Evolutionary conservation across 2,329 filamentous ascomycete species (phyloP), one percentile per base, ranked within the genome.

Genomic region (Pseudopyricularia javanii): DNA sequence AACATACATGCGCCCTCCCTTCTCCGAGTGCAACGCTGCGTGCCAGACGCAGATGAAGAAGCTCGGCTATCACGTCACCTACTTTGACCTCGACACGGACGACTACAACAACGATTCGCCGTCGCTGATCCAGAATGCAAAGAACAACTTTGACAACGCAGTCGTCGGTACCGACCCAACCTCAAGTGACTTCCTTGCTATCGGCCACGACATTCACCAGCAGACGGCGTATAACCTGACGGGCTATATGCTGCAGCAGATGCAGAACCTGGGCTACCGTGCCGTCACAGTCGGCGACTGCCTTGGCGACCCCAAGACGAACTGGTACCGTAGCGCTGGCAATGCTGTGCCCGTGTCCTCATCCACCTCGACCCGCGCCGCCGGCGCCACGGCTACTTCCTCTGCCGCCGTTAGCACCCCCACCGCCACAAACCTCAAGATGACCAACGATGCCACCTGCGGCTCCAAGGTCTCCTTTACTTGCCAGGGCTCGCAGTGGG

Each of bases 221-320:
- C 67, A 71, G 62, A 74, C 72, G 7, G 72, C 68, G 3, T 59
- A 68, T 53, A 67, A 66, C 55, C 62, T 74, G 47, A 70, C 71
- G 3, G 64, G 64, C 30, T 72, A 62, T 59, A 70, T 74, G 64
- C 69, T 74, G 28, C 61, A 68, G 15, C 66, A 59, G 54, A 59
- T 67, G 7, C 64, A 62, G 40, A 54, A 56, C 17, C 65, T 69
- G 34, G 68, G 68, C 20, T 73, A 70, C 65, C 66, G 65, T 58
- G 63, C 68, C 7, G 72, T 74, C 11, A 73, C 70, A 5, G 64
- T 74, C 15, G 73, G 73, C 43, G 71, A 74, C 56, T 75, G 72
- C 56, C 62, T 75, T 30, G 68, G 65, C 15, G 73, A 75, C 57
- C 66, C 69, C 11, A 51, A 59, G 9, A 63, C 58, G 34, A 74